phyloP scores from a whole-genome alignment of 2,329 filamentous ascomycete genomes.

The Parascedosporium putredinis region DNA sequence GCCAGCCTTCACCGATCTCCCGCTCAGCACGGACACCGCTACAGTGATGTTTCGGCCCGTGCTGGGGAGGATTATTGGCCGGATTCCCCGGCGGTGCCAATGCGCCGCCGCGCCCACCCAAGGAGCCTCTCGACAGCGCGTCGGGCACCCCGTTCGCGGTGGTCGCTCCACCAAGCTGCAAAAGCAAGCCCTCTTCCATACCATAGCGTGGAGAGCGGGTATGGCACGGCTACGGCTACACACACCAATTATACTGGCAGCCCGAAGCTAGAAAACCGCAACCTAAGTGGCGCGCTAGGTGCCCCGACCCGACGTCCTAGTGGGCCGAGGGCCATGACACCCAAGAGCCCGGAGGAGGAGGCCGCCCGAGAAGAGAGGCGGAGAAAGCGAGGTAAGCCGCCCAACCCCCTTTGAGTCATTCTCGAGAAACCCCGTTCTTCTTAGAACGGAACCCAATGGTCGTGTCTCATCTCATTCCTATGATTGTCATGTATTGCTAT shows the following conservation, averaged over 20 bases:
- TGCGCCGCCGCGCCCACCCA: constrained; percentile 49
- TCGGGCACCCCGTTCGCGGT: constrained; percentile 35
- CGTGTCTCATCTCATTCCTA: no score
- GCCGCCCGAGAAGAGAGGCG: constrained; percentile 35
- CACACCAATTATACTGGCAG: constrained; percentile 40
- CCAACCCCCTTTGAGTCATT: no score
- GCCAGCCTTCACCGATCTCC: constrained; percentile 47
- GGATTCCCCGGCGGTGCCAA: constrained; percentile 29
- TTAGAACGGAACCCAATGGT: no score
- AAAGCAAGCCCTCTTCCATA: constrained; percentile 46
- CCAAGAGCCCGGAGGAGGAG: constrained; percentile 39
- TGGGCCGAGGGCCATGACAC: constrained; percentile 51
- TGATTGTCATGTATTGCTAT: no score
- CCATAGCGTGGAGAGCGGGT: constrained; percentile 44
- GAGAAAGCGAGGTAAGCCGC: constrained; percentile 48
- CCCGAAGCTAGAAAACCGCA: constrained; percentile 46
- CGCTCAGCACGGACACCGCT: constrained; percentile 31
- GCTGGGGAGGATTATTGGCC: constrained; percentile 33
- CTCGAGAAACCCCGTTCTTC: no score
- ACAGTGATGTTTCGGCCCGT: constrained; percentile 26
- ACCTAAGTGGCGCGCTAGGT: constrained; percentile 42
- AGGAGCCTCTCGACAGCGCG: constrained; percentile 44
- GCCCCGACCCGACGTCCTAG: constrained; percentile 44
- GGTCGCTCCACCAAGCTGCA: constrained; percentile 39
- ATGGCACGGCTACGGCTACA: constrained; percentile 36